Conservation (phyloP, 1,284 basidiomycete genomes). For the Trametes pubescens region DNA sequence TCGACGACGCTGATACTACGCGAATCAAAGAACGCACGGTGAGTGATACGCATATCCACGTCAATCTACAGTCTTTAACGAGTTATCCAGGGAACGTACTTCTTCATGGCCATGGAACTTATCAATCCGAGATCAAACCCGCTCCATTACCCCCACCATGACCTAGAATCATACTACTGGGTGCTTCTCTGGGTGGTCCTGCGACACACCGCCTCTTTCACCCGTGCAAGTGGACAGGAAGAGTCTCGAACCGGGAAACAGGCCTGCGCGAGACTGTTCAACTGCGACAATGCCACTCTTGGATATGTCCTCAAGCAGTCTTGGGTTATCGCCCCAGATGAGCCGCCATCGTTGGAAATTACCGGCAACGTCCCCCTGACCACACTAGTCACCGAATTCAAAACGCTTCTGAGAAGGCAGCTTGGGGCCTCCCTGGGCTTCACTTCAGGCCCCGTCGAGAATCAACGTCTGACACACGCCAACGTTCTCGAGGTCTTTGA, state of each 20-base stretch:
- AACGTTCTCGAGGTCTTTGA: constrained; percentile 17
- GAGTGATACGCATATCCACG: no score
- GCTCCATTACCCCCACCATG: constrained; percentile 8
- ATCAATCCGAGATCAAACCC: not conserved
- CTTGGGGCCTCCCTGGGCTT: not conserved
- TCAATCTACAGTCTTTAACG: not conserved
- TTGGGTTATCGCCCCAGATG: no score
- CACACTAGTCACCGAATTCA: not conserved
- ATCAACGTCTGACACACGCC: constrained; percentile 2
- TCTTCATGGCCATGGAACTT: constrained; percentile 23
- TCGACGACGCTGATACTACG: no score
- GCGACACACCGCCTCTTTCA: constrained; percentile 17
- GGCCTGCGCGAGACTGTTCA: not conserved
- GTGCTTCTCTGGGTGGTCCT: constrained; percentile 26
- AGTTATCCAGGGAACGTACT: constrained; percentile 23
- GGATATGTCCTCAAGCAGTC: not conserved
- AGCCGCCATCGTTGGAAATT: not conserved
- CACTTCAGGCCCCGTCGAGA: no score
- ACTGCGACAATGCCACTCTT: not conserved
- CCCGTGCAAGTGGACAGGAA: not conserved
- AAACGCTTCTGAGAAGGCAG: not conserved
- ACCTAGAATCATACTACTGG: constrained; percentile 29
- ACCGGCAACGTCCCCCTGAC: not conserved
- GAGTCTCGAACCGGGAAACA: not conserved
- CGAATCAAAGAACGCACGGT: not conserved